Percentiles rank a stretch among this genome's conserved stretches.
Conservation (phyloP, 768 basidiomycete species). For the Auricularia sp. region DNA sequence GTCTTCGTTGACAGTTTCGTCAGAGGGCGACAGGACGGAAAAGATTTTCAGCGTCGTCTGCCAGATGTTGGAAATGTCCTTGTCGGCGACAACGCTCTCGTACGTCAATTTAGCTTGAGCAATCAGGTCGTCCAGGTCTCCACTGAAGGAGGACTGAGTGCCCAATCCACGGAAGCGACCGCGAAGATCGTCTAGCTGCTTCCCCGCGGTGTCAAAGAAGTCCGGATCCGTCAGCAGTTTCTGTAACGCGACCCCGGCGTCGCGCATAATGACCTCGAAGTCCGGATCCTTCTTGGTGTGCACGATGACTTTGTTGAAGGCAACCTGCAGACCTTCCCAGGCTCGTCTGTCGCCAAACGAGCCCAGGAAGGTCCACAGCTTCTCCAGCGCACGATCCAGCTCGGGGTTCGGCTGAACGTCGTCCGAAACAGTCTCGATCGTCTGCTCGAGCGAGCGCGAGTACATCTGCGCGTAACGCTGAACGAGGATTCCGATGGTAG, state of each 20-base stretch:
- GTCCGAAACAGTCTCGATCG: neutral
- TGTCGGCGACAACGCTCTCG: neutral
- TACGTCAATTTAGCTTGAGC: neutral
- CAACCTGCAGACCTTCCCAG: neutral
- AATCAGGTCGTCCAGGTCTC: neutral
- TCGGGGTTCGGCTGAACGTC: neutral
- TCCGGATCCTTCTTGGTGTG: neutral
- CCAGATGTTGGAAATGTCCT: neutral
- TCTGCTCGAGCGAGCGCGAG: constrained; percentile 1
- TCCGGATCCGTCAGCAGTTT: neutral
- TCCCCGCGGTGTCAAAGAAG: neutral
- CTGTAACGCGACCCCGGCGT: neutral
- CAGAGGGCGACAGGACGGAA: neutral
- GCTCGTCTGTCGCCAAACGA: neutral
- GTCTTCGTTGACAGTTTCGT: neutral
- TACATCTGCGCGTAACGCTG: neutral
- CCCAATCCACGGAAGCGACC: neutral
- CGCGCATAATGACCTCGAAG: neutral
- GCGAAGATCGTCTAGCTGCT: neutral
- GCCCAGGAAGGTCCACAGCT: neutral
- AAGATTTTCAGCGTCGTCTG: neutral
- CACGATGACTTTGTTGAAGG: neutral
- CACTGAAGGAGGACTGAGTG: neutral
- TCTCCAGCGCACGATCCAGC: constrained; percentile 1
- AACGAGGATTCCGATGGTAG: neutral